Conservation (phyloP, 345 rosid species). For the Hibiscus syriacus region DNA sequence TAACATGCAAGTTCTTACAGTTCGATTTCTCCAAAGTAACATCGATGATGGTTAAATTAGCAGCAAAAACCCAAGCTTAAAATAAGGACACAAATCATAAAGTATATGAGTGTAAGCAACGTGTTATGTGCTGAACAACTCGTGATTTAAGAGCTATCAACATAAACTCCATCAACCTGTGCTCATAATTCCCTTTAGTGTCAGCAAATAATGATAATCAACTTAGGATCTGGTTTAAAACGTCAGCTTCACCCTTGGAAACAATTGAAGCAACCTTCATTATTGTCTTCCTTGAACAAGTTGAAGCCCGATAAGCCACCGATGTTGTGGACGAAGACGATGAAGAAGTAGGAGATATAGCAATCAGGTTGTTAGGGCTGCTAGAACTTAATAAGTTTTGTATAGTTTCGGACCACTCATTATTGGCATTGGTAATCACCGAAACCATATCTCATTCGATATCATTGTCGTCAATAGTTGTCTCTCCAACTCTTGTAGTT, state of each 20-base stretch:
- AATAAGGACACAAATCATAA: conserved; percentile 69
- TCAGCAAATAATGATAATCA: conserved; percentile 43
- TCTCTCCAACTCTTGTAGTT: conserved; percentile 72
- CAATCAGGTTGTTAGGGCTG: conserved; percentile 27
- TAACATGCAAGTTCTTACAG: conserved; percentile 44
- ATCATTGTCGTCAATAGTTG: conserved; percentile 68
- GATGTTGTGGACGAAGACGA: conserved; percentile 55
- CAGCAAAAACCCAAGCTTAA: too few relatives aligned
- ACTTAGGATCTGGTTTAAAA: conserved; percentile 50
- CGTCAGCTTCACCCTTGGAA: conserved; percentile 53
- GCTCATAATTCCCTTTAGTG: conserved; percentile 57
- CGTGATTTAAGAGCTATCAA: conserved; percentile 52
- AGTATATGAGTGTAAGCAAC: conserved; percentile 44
- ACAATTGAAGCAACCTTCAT: conserved; percentile 73
- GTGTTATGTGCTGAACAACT: conserved; percentile 58
- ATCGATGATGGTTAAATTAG: conserved; percentile 73
- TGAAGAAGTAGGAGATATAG: conserved; percentile 65
- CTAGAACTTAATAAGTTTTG: conserved; percentile 38
- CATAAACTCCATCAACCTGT: conserved; percentile 57
- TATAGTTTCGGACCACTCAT: too few relatives aligned
- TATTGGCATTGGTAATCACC: conserved; percentile 57
- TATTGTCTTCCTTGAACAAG: conserved; percentile 47
- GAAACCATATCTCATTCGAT: conserved; percentile 62
- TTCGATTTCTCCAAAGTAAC: conserved; percentile 39
- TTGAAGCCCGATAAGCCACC: conserved; percentile 47